phyloP scores from a whole-genome alignment of 768 basidiomycete species.

The Melanogaster broomeanus region DNA sequence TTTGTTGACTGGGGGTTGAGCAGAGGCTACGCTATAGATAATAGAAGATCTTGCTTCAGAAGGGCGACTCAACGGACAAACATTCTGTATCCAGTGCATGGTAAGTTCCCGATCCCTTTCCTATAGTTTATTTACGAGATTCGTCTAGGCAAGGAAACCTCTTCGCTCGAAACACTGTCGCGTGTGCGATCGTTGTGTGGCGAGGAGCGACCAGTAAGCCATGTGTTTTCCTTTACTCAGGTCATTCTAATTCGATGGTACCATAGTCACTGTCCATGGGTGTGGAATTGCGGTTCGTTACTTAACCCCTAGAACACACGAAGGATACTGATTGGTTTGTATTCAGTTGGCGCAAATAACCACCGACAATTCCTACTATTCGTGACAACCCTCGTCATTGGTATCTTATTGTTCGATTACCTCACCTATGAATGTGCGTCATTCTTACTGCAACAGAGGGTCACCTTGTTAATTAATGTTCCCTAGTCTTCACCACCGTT shows the following conservation, averaged over 20 bases:
- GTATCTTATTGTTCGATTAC: conserved; percentile 80
- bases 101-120: conserved; percentile 37
- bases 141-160: conserved; percentile 74
- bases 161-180: conserved; percentile 95
- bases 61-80: conserved; percentile 90
- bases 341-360: conserved; percentile 83
- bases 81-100: conserved; percentile 97
- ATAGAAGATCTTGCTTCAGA: conserved; percentile 90
- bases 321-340: conserved; percentile 6
- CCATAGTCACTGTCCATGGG: conserved; percentile 94
- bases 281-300: conserved; percentile 92
- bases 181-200: conserved; percentile 85
- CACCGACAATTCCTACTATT: conserved; percentile 97
- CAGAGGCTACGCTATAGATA: conserved; percentile 47
- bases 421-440: conserved; percentile 79
- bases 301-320: not conserved
- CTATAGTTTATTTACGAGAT: not conserved
- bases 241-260: conserved; percentile 3
- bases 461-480: not conserved
- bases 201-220: conserved; percentile 90
- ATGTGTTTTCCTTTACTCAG: not conserved
- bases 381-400: conserved; percentile 79
- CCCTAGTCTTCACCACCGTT: conserved; percentile 56
- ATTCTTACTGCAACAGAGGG: not conserved
- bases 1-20: not conserved